Percentiles rank a stretch among this genome's conserved stretches.
phyloP scores from a whole-genome alignment of 2,329 filamentous ascomycete species.

The Pestalotiopsis sp. region DNA sequence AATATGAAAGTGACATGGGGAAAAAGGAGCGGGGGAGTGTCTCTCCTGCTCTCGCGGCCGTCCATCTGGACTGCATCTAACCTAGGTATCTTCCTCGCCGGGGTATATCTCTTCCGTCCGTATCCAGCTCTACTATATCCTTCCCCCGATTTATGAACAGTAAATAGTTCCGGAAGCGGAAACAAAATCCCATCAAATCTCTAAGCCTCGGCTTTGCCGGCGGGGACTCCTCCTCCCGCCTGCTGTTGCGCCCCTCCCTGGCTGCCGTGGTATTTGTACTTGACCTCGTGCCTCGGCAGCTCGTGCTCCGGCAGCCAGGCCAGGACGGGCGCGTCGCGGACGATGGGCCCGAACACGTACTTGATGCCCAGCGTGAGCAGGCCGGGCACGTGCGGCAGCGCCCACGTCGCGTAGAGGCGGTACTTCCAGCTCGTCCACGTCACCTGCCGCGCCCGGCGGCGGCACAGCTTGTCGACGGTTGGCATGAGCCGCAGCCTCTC shows the following conservation, averaged over 20 bases:
- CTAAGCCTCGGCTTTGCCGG: not conserved
- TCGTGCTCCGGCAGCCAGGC: constrained; percentile 1
- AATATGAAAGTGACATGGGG: too few species aligned
- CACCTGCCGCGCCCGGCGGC: constrained; percentile 5
- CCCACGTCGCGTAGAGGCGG: not conserved
- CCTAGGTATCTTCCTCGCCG: too few species aligned
- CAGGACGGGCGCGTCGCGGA: not conserved
- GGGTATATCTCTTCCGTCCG: too few species aligned
- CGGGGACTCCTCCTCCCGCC: too few species aligned
- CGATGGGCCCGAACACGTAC: constrained; percentile 6
- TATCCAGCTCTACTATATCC: too few species aligned
- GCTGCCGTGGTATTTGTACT: not conserved
- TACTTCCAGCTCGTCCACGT: not conserved
- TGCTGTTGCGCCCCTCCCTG: not conserved
- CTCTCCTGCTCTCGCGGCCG: too few species aligned
- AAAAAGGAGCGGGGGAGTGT: too few species aligned
- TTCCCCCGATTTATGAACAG: not conserved
- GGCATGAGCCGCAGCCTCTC: not conserved
- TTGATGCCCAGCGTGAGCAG: not conserved
- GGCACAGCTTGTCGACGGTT: not conserved
- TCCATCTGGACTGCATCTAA: too few species aligned
- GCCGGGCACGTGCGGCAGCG: not conserved
- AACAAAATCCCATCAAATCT: not conserved
- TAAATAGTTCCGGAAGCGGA: not conserved
- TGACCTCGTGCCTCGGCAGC: constrained; percentile 1